Evolutionary conservation across 2,329 filamentous ascomycete genomes (phyloP), one percentile per base, ranked within the genome.

Genomic region (Arthroderma sp.): DNA sequence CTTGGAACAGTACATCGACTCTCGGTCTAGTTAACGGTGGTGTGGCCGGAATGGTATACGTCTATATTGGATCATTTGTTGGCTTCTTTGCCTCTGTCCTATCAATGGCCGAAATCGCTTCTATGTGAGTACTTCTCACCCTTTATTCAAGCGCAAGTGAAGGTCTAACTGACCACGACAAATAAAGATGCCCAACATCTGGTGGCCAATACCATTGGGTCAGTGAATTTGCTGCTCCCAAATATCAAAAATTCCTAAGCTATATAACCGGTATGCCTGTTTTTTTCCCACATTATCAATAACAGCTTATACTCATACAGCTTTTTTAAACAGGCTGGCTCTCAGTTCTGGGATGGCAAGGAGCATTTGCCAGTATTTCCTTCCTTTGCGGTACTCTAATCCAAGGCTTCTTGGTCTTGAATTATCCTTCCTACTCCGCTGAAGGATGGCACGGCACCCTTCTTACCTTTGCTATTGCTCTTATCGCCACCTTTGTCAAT

Each of bases 381-480:
- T 63, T 57, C 40, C 48, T 65, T 9, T 55, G 52, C 30, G 62
- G 56, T 6, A 58, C 56, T 1, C 48, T 62, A 41, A 54, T 66
- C 28, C 64, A 66, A 46, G 63, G 61, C 4, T 55, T 66, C 4
- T 47, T 63, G 5, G 46, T 58, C 1, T 54, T 73, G 7, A 68
- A 61, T 29, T 54, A 56, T 0, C 49, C 51, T 2, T 48, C 46
- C 11, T 70, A 71, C 46, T 38, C 56, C 0, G 51, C 58, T 0
- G 48, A 69, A 40, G 55, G 60, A 28, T 75, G 69, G 69, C 72
- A 75, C 41, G 68, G 62, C 1, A 73, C 71, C 0, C 57, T 75
- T 1, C 53, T 75, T 0, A 64, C 64, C 42, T 71, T 68, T 54
- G 68, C 66, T 0, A 54, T 71, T 10, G 58, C 66, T 2, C 9